A percentile compares a stretch with the other conserved stretches of the same genome.
Evolutionary conservation across 2,329 filamentous ascomycete species (phyloP).

Genomic region (Scedosporium dehoogii): DNA sequence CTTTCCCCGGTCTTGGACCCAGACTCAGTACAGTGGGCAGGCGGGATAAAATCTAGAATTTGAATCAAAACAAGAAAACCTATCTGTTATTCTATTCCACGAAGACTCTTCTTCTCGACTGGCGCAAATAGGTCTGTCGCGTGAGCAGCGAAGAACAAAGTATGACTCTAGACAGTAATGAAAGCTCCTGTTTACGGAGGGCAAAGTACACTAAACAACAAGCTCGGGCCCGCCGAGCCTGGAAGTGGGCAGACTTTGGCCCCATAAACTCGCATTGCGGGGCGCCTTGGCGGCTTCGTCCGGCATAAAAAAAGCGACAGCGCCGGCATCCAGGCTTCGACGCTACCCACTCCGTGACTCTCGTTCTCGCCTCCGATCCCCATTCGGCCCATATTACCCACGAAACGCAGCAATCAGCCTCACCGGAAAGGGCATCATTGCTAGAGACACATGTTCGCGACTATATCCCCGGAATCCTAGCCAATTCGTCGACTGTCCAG

Average conservation of each 20-base stretch:
- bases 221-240: neutral
- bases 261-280: neutral
- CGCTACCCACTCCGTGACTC: neutral
- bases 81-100: too few species aligned
- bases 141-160: too few species aligned
- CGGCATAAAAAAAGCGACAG: conserved; percentile 4
- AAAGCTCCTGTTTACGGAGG: too few species aligned
- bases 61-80: too few species aligned
- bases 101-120: too few species aligned
- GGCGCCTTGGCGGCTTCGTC: neutral
- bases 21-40: too few species aligned
- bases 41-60: too few species aligned
- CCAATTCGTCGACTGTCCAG: neutral
- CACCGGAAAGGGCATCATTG: neutral
- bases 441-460: neutral
- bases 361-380: neutral
- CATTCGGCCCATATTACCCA: neutral
- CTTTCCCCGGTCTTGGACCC: too few species aligned
- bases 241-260: neutral
- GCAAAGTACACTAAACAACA: too few species aligned
- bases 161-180: too few species aligned
- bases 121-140: too few species aligned
- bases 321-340: neutral
- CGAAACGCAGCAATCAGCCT: neutral
- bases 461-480: neutral